Base-by-base conservation (phyloP, 2,329 filamentous ascomycete genomes). In the Claviceps digitariae region DNA sequence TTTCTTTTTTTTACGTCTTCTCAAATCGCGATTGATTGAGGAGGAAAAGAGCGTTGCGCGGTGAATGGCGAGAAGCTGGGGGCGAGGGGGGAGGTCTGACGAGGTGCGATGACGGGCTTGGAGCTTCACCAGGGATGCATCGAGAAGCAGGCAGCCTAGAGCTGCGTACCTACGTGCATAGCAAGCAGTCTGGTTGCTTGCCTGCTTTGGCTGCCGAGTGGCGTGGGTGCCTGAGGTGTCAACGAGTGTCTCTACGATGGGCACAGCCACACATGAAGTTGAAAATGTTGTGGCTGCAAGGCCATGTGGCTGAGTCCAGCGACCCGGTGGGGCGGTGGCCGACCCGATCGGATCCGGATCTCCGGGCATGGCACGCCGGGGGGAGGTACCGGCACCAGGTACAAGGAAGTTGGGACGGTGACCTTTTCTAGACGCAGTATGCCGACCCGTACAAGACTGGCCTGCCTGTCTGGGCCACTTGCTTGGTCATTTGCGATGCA, bases 71-170 rank as follows among this genome's bases (percentile, higher is more conserved):
- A 44, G 41, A 44, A 44, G 41, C 21, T 44, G 41, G 21, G 20
- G 15, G 21, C 21, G 8, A 21, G 21, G 41, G 21, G 21, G 15
- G 21, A 13, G 25, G 41, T 21, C 41, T 25, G 41, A 44, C 23
- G 41, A 44, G 41, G 41, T 25, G 41, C 23, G 41, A 44, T 44
- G 41, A 25, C 25, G 60, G 51, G 9, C 41, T 55, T 60, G 65
- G 63, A 67, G 65, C 64, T 67, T 63, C 59, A 57, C 54, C 57
- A 53, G 23, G 29, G 46, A 55, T 47, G 44, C 47, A 44, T 40
- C 20, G 20, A 52, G 36, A 27, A 53, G 46, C 38, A 53, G 52
- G 52, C 52, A 53, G 38, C 52, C 38, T 53, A 7, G 15, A 53
- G 52, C 52, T 53, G 46, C 52, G 52, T 53, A 53, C 20, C 12